Base-by-base conservation (phyloP, 2,329 filamentous ascomycete genomes). In the Pseudocercospora macadamiae region DNA sequence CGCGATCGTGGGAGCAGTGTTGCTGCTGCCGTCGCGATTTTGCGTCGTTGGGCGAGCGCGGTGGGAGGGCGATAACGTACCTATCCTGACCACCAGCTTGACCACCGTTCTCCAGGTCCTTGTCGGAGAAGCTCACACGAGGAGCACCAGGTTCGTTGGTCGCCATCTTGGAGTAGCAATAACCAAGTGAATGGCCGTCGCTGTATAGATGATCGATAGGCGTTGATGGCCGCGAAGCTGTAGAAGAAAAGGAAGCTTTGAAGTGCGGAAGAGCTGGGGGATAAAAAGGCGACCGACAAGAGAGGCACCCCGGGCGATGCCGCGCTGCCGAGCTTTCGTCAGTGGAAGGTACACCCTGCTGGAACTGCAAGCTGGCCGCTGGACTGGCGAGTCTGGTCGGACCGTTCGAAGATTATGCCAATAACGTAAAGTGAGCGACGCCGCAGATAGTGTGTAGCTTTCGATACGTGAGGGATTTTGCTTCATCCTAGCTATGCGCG, bases 111-210 rank as follows among this genome's bases (percentile, higher is more conserved):
- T 75, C 73, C 58, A 73, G 60, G 66, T 74, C 72, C 69, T 74
- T 74, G 64, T 75, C 73, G 64, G 67, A 69, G 67, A 74, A 74
- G 70, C 72, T 72, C 61, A 74, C 73, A 59, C 73, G 71, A 48
- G 72, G 73, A 60, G 72, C 72, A 23, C 42, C 42, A 47, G 47
- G 25, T 49, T 49, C 47, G 16, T 47, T 18, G 23, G 19, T 47
- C 54, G 73, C 66, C 73, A 75, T 75, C 59, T 59, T 69, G 63
- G 34, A 9, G 57, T 44, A 36, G 66, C 66, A 66, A 68, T 68
- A 62, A 54, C 67, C 69, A 70, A 71, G 58, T 68, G 34, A 71
- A 71, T 70, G 68, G 68, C 58, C 62, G 68, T 64, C 62, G 60
- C 39, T 45, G 60, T 54, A 55, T 57, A 23, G 39, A 30, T 47